Conservation (phyloP, 2,329 filamentous ascomycete species). For the Aspergillus vadensis region DNA sequence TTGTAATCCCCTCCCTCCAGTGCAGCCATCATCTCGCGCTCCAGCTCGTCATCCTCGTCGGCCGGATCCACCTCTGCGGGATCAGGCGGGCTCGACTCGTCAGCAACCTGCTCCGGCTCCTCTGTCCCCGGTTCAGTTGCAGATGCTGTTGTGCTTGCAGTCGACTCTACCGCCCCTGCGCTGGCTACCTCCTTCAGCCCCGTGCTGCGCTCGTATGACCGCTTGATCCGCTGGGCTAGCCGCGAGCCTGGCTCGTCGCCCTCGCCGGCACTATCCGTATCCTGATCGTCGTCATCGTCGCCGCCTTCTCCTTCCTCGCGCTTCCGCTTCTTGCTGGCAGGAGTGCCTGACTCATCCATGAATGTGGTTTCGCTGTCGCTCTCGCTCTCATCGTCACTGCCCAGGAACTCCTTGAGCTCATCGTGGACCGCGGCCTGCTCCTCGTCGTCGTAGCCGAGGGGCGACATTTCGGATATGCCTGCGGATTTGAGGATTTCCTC, state of each 20-base stretch:
- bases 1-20: slow-evolving; percentile 51
- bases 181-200: slow-evolving; percentile 42
- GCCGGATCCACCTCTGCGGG: slow-evolving; percentile 28
- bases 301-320: slow-evolving; percentile 29
- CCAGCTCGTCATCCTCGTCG: slow-evolving; percentile 51
- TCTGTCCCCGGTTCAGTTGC: slow-evolving; percentile 21
- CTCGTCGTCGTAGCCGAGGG: slow-evolving; percentile 60
- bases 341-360: slow-evolving; percentile 21
- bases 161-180: slow-evolving; percentile 18
- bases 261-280: slow-evolving; percentile 33
- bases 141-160: slow-evolving; percentile 20
- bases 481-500: slow-evolving; percentile 53
- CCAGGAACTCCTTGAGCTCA: slow-evolving; percentile 74
- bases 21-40: slow-evolving; percentile 62
- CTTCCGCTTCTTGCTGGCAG: slow-evolving; percentile 41
- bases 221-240: slow-evolving; percentile 44
- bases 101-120: slow-evolving; percentile 28
- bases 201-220: slow-evolving; percentile 45
- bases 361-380: slow-evolving; percentile 50
- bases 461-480: slow-evolving; percentile 53
- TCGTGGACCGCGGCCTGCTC: slow-evolving; percentile 68
- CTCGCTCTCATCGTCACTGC: slow-evolving; percentile 51
- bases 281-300: slow-evolving; percentile 35
- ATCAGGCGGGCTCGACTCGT: too few relatives aligned
- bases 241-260: slow-evolving; percentile 43